Percentiles rank a stretch among this genome's conserved stretches.
Conservation (phyloP, 2,329 filamentous ascomycete genomes). For the Colletotrichum scovillei region DNA sequence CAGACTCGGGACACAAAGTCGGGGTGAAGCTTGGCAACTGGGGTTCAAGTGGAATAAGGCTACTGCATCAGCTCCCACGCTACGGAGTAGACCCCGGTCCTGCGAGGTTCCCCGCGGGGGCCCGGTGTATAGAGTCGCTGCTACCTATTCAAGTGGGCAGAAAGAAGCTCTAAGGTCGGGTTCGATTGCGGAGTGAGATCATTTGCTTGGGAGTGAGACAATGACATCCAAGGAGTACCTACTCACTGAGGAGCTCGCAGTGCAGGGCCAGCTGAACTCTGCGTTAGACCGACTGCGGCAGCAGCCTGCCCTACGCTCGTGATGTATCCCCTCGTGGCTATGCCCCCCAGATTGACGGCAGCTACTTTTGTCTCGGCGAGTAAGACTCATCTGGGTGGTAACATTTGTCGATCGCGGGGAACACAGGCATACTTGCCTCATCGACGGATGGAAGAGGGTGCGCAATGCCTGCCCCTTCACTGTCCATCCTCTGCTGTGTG, state of each 20-base stretch:
- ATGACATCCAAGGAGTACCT: background rate
- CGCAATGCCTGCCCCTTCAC: conserved; percentile 1
- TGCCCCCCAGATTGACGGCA: conserved; percentile 4
- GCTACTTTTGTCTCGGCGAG: conserved; percentile 1
- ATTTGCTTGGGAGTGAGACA: background rate
- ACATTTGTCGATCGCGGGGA: conserved; percentile 7
- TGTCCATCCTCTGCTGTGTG: background rate
- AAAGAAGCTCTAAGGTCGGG: conserved; percentile 1
- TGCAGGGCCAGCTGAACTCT: background rate
- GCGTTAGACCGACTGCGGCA: background rate
- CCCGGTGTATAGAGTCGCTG: background rate
- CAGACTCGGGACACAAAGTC: background rate
- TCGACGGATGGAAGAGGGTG: background rate
- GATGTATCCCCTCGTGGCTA: conserved; percentile 13
- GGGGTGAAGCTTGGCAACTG: conserved; percentile 2
- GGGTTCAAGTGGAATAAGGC: conserved; percentile 6
- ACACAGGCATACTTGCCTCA: background rate
- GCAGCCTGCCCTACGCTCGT: conserved; percentile 13
- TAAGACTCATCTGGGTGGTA: background rate
- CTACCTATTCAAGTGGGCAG: background rate
- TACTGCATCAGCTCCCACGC: background rate
- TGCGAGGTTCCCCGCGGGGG: background rate
- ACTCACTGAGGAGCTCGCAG: background rate
- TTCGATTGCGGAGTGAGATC: background rate
- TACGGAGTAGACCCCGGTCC: background rate